Evolutionary conservation across 2,329 filamentous ascomycete species (phyloP), one percentile per base, ranked within the genome.

Genomic region (Leptosphaerulina australis): DNA sequence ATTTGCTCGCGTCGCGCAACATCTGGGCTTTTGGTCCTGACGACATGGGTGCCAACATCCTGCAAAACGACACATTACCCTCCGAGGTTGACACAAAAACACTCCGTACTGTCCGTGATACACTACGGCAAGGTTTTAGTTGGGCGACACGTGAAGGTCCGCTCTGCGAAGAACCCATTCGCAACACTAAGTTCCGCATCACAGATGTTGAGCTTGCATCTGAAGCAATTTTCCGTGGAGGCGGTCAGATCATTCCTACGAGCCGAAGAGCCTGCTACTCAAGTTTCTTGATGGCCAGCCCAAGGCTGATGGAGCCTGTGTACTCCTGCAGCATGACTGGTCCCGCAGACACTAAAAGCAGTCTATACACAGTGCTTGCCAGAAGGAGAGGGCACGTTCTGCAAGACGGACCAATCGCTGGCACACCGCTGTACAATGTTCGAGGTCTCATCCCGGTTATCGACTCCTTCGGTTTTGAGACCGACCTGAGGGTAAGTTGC

Each of bases 11-110:
- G 11, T 91, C 90, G 18, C 84, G 94, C 66, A 97, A 92, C 69
- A 96, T 99, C 67, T 99, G 94, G 94, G 94, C 94, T 1, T 99
- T 99, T 76, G 94, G 94, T 2, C 94, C 94, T 3, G 93, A 97
- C 50, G 94, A 99, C 59, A 88, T 86, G 79, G 90, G 92, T 0
- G 91, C 94, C 5, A 99, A 99, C 73, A 94, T 99, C 59, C 78
- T 99, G 39, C 92, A 97, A 74, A 94, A 99, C 73, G 94, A 99
- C 73, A 99, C 94, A 14, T 79, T 99, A 14, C 92, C 93, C 3
- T 90, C 90, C 18, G 92, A 97, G 73, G 90, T 97, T 54, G 92
- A 99, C 77, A 94, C 95, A 76, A 95, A 93, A 74, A 81, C 92
- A 15, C 83, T 99, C 24, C 86, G 87, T 63, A 88, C 86, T 26